These are phyloP conservation scores for Euphorbia celastroides DNA, from an alignment of 441 rosid genomes.

Conservation along the genomic window DNA sequence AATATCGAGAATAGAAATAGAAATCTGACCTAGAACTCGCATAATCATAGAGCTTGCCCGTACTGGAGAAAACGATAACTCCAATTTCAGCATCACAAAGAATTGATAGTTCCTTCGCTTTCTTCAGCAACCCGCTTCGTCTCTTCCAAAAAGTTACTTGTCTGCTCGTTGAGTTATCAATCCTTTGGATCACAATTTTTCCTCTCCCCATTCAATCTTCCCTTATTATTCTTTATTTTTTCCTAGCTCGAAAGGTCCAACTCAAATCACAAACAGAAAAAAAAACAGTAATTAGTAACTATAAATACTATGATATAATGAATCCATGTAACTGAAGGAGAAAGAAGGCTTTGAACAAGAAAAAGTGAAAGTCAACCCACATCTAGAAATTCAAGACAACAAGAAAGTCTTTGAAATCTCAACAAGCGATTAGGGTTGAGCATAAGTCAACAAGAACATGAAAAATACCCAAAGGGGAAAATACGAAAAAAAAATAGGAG, in stretches of 20 bases:
- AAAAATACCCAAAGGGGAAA: too few relatives aligned
- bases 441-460: too few relatives aligned
- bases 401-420: neutral
- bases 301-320: neutral
- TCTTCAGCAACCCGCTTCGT: constrained; percentile 53
- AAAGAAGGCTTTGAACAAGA: neutral
- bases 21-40: constrained; percentile 45
- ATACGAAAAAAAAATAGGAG: too few relatives aligned
- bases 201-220: constrained; percentile 47
- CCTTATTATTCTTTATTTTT: neutral
- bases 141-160: constrained; percentile 66
- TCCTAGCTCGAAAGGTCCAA: constrained; percentile 18
- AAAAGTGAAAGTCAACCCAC: neutral
- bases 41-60: constrained; percentile 52
- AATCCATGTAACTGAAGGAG: neutral
- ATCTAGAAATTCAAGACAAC: neutral
- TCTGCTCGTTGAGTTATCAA: constrained; percentile 48
- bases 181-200: constrained; percentile 49
- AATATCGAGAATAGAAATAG: neutral
- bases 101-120: constrained; percentile 54
- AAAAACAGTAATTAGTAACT: neutral
- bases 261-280: neutral
- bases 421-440: too few relatives aligned
- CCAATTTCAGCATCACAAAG: constrained; percentile 66
- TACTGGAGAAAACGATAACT: constrained; percentile 49